phyloP scores from a whole-genome alignment of 768 basidiomycete genomes.

The Pleurotus sapidus region DNA sequence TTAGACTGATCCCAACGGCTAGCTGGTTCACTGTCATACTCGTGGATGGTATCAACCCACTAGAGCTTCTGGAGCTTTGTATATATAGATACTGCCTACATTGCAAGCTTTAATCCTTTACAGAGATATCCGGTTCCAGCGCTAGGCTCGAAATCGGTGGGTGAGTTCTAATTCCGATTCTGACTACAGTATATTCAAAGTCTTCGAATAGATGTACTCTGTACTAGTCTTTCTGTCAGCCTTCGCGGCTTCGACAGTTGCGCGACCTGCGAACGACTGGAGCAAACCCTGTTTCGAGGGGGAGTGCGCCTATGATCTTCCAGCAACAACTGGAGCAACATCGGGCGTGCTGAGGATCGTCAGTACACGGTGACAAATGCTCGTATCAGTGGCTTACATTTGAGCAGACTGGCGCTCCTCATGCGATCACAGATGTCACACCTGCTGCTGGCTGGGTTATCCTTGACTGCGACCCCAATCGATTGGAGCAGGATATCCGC shows the following conservation, averaged over 20 bases:
- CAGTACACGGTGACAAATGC: not conserved
- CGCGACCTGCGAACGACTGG: slow-evolving; percentile 1
- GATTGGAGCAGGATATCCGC: not conserved
- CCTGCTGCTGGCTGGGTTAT: slow-evolving; percentile 4
- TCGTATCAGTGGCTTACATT: not conserved
- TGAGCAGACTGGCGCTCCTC: slow-evolving; percentile 1
- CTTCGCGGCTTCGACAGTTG: not conserved
- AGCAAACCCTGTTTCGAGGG: slow-evolving; percentile 2
- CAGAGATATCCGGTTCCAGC: not conserved
- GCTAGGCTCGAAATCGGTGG: not conserved
- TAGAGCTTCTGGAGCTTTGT: too few relatives aligned
- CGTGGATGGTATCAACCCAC: too few relatives aligned
- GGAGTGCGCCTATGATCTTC: slow-evolving; percentile 1
- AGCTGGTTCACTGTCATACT: too few relatives aligned
- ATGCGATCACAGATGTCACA: slow-evolving; percentile 3
- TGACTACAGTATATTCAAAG: not conserved
- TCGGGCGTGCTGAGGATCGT: not conserved
- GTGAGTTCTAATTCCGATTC: not conserved
- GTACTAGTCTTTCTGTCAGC: not conserved
- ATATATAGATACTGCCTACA: too few relatives aligned
- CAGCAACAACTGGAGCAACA: not conserved
- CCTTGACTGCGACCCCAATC: slow-evolving; percentile 3
- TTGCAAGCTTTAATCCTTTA: too few relatives aligned
- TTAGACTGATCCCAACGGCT: too few relatives aligned
- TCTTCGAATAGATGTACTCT: not conserved